Evolutionary conservation across 2,329 filamentous ascomycete species (phyloP), one percentile per base, ranked within the genome.

Genomic region (Sodiomyces alkalinus): DNA sequence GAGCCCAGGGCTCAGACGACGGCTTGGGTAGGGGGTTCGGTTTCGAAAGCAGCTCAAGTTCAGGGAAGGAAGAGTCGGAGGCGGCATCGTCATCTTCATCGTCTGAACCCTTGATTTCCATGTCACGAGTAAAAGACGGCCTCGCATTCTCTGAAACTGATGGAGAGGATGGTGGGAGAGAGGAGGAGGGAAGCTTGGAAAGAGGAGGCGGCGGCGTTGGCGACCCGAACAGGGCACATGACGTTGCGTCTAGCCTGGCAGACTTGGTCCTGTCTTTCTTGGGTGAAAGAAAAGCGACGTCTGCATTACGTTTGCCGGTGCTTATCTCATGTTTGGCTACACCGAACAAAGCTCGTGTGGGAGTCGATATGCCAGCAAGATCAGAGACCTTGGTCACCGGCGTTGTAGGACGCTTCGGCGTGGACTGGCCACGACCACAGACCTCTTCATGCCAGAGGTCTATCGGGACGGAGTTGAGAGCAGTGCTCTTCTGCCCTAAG

Each of bases 101-200:
- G 42, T 86, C 80, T 0, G 80, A 85, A 30, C 69, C 74, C 25
- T 62, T 63, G 22, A 86, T 78, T 31, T 76, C 55, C 9, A 69
- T 51, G 40, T 70, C 58, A 46, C 69, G 56, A 33, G 60, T 53
- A 27, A 52, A 38, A 7, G 32, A 27, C 33, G 39, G 21, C 28
- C 42, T 43, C 23, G 39, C 26, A 28, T 44, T 33, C n/a, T 34
- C 33, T 9, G 41, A 40, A 14, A 46, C 46, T 14, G 44, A 42
- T 5, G 45, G 41, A n/a, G 45, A 42, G 4, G 36, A 30, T 4
- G 44, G 36, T 21, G 39, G 37, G 13, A 39, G 36, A 14, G 34
- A 37, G 35, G 23, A 41, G 29, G 31, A 43, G 15, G 36, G 30
- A 6, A 31, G 36, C 11, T 22, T 28, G 15, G 28, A 22, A 26